Percentiles rank a stretch among this genome's conserved stretches.
phyloP scores from a whole-genome alignment of 1,139 yeast species.

The Blastobotrys buckinghamii region DNA sequence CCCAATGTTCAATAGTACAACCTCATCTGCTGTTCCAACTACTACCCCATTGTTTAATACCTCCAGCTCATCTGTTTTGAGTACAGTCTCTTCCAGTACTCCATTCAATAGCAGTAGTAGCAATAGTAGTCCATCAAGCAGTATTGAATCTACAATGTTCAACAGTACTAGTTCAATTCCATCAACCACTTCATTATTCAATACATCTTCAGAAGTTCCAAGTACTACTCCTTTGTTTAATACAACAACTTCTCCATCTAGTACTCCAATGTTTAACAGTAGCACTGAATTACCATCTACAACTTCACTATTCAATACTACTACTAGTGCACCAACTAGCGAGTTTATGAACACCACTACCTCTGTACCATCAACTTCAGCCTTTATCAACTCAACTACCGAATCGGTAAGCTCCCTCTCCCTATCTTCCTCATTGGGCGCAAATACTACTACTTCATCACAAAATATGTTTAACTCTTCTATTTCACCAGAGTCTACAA shows the following conservation, averaged over 20 bases:
- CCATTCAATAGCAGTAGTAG: too few species aligned
- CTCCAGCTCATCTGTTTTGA: background rate
- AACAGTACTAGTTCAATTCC: background rate
- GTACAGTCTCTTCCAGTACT: too few species aligned
- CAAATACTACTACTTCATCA: too few species aligned
- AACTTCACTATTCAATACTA: background rate
- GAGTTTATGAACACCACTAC: background rate
- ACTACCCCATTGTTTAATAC: background rate
- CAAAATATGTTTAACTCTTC: too few species aligned
- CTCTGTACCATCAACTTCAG: background rate
- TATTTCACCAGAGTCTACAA: too few species aligned
- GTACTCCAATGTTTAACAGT: background rate
- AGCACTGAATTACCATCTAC: background rate
- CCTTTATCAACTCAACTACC: too few species aligned
- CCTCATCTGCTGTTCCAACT: background rate
- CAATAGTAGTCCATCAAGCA: too few species aligned
- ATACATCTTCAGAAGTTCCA: background rate
- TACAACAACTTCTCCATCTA: background rate
- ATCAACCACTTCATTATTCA: too few species aligned
- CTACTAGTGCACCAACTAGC: background rate
- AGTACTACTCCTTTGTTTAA: background rate
- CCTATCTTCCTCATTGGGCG: too few species aligned
- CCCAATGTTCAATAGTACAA: background rate
- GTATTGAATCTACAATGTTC: too few species aligned
- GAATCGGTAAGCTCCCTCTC: too few species aligned